Percentiles rank a stretch among this genome's conserved stretches.
These are phyloP conservation scores for Verruconis gallopava DNA, from an alignment of 2,329 filamentous ascomycete species.

Conservation along the genomic window DNA sequence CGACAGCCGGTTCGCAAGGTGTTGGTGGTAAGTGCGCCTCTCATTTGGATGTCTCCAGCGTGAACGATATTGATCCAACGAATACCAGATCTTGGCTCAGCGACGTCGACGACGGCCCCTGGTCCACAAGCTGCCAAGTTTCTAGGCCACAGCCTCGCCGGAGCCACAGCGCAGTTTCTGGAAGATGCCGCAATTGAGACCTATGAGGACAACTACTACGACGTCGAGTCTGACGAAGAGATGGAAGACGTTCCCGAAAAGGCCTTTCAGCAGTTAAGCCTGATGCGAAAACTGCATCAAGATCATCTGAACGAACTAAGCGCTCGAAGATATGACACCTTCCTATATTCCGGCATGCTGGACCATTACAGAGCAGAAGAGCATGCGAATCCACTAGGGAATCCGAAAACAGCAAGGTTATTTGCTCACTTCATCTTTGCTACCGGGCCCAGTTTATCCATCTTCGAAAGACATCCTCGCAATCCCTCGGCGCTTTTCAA, in stretches of 20 bases:
- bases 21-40: too few relatives aligned
- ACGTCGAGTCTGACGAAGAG: conserved; percentile 36
- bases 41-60: background rate
- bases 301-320: conserved; percentile 23
- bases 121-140: conserved; percentile 5
- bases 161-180: conserved; percentile 19
- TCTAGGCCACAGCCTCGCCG: conserved; percentile 4
- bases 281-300: conserved; percentile 18
- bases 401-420: conserved; percentile 65
- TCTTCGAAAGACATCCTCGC: conserved; percentile 72
- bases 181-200: conserved; percentile 29
- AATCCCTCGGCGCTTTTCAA: conserved; percentile 56
- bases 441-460: conserved; percentile 72
- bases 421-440: conserved; percentile 90
- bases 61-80: background rate
- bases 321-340: conserved; percentile 32
- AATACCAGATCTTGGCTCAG: background rate
- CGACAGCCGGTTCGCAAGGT: too few relatives aligned
- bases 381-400: conserved; percentile 54
- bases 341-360: conserved; percentile 34
- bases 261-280: background rate
- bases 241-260: conserved; percentile 14
- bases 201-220: conserved; percentile 37
- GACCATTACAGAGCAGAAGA: conserved; percentile 33
- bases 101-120: background rate